These are phyloP conservation scores for Brasilioporus rufonigricans DNA, from an alignment of 768 basidiomycete genomes.

Conservation along the genomic window DNA sequence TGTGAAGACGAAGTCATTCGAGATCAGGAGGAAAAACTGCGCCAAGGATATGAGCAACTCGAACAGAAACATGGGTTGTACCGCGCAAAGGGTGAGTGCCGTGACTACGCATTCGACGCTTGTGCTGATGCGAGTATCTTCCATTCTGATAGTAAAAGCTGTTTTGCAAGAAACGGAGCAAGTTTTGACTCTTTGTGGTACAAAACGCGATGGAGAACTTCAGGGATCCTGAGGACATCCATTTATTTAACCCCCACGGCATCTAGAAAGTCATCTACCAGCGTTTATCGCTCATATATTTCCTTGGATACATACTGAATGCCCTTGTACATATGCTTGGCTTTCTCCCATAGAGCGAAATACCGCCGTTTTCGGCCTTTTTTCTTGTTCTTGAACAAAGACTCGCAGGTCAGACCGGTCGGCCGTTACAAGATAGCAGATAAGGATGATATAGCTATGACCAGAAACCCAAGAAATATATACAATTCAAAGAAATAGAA, in stretches of 20 bases:
- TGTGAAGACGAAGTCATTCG: constrained; percentile 40
- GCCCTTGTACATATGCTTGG: neutral
- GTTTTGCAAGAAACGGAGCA: constrained; percentile 45
- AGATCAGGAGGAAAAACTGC: constrained; percentile 40
- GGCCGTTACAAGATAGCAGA: neutral
- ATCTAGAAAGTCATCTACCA: neutral
- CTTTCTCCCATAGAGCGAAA: neutral
- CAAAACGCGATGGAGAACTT: constrained; percentile 37
- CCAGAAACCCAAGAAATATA: neutral
- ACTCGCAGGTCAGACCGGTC: neutral
- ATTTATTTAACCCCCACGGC: neutral
- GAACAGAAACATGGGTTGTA: constrained; percentile 42
- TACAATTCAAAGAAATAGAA: neutral
- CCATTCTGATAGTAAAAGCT: constrained; percentile 33
- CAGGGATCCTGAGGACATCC: neutral
- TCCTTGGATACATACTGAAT: neutral
- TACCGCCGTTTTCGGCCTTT: neutral
- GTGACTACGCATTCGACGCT: neutral
- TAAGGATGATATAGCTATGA: neutral
- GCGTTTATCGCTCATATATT: neutral
- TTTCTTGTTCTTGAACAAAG: neutral
- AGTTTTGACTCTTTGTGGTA: constrained; percentile 43
- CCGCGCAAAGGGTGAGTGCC: constrained; percentile 37
- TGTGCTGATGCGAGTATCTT: constrained; percentile 8
- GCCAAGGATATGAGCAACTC: constrained; percentile 38